These are phyloP conservation scores for Trichoderma koningii DNA, from an alignment of 2,329 filamentous ascomycete species.

Conservation along the genomic window DNA sequence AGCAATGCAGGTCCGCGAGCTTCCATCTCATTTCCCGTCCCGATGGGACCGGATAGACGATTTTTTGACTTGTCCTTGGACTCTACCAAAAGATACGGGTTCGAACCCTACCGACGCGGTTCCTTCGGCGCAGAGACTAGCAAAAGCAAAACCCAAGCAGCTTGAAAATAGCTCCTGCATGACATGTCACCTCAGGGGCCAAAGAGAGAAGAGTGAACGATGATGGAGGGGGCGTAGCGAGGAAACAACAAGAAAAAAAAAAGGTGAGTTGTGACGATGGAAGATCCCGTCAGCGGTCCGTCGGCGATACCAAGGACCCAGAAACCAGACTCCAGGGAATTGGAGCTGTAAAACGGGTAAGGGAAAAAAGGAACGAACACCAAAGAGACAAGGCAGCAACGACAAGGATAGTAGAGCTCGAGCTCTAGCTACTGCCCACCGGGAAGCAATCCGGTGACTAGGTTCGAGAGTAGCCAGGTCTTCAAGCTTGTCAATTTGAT, in stretches of 20 bases:
- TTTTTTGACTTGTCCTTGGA: background rate
- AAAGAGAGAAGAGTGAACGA: background rate
- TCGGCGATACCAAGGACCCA: conserved; percentile 11
- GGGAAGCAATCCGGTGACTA: conserved; percentile 1
- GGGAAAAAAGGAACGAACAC: background rate
- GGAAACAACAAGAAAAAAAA: background rate
- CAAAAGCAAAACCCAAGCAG: background rate
- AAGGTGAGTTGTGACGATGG: conserved; percentile 13
- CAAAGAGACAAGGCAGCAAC: background rate
- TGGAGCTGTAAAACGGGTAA: background rate
- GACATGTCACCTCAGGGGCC: background rate
- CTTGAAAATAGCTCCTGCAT: background rate
- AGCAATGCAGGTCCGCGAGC: background rate
- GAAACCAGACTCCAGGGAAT: background rate
- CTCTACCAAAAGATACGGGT: background rate
- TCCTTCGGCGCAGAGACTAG: background rate
- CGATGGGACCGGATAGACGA: background rate
- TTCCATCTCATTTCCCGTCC: conserved; percentile 3
- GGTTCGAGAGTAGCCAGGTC: background rate
- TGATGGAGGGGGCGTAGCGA: too few relatives aligned
- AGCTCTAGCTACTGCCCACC: background rate
- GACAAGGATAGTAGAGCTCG: too few relatives aligned
- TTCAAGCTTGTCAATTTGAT: background rate
- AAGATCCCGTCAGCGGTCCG: background rate
- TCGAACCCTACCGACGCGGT: too few relatives aligned